Conservation (phyloP, 345 rosid species). For the Brassica nigra region DNA sequence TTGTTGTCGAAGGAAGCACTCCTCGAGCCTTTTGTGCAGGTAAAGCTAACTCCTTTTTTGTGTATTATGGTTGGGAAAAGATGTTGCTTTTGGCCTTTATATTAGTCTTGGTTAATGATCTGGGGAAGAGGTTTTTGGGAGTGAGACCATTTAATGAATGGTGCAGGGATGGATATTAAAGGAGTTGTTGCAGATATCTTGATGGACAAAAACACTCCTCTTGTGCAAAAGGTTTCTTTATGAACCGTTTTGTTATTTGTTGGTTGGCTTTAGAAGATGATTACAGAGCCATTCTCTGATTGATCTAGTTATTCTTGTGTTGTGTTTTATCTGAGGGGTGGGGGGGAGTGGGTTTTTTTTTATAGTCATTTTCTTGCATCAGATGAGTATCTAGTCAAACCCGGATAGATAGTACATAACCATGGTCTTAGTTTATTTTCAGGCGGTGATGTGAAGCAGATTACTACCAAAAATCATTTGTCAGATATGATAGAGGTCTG, state of each 20-base stretch:
- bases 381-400: not conserved
- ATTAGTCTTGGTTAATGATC: not conserved
- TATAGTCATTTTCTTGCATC: not conserved
- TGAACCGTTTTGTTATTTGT: constrained; percentile 8
- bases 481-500: constrained; percentile 92
- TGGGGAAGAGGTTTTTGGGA: constrained; percentile 43
- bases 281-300: constrained; percentile 13
- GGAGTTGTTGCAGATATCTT: constrained; percentile 81
- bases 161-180: constrained; percentile 93
- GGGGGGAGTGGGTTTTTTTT: not conserved
- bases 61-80: constrained; percentile 1
- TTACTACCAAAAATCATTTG: constrained; percentile 61
- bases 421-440: constrained; percentile 61
- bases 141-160: constrained; percentile 39
- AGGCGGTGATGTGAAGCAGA: constrained; percentile 95
- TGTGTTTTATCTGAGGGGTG: not conserved
- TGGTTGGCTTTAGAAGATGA: constrained; percentile 2
- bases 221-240: constrained; percentile 71
- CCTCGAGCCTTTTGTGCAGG: constrained; percentile 92
- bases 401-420: constrained; percentile 29
- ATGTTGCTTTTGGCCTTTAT: not conserved
- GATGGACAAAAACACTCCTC: constrained; percentile 69
- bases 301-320: not conserved
- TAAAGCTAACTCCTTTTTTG: constrained; percentile 6
- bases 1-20: constrained; percentile 69